Evolutionary conservation across 129 eudicot genomes (phyloP).

Genomic region (Arctium minus): DNA sequence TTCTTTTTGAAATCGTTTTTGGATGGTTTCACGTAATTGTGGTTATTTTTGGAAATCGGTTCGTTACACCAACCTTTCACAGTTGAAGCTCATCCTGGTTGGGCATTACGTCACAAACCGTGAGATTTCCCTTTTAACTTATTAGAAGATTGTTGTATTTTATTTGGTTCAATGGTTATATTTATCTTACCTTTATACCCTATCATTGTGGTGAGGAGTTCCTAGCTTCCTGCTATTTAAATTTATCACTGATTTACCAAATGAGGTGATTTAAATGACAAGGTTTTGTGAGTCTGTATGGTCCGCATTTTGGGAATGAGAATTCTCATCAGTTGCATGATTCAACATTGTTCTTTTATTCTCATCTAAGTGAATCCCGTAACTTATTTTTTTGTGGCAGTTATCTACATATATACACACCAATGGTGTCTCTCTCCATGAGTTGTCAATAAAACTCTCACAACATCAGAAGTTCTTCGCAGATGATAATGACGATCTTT

Average conservation of each 20-base stretch:
- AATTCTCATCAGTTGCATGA: not conserved
- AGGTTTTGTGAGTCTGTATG: not conserved
- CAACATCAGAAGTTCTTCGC: slow-evolving; percentile 43
- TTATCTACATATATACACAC: slow-evolving; percentile 74
- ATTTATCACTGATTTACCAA: not conserved
- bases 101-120: slow-evolving; percentile 92
- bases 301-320: not conserved
- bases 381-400: slow-evolving; percentile 32
- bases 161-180: not conserved
- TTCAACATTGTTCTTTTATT: not conserved
- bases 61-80: slow-evolving; percentile 52
- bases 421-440: slow-evolving; percentile 85
- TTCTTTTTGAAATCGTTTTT: too few species aligned
- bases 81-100: slow-evolving; percentile 96
- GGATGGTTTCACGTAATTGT: too few species aligned
- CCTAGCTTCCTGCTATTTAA: not conserved
- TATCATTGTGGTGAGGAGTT: not conserved
- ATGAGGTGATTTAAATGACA: too few species aligned
- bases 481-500: slow-evolving; percentile 84
- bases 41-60: too few species aligned
- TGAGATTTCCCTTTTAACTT: slow-evolving; percentile 31
- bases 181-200: not conserved
- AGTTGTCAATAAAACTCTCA: slow-evolving; percentile 56
- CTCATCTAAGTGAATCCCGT: not conserved
- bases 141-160: not conserved